Base-by-base conservation (phyloP, 176 grass and related monocot species). In the Avena sativa region DNA sequence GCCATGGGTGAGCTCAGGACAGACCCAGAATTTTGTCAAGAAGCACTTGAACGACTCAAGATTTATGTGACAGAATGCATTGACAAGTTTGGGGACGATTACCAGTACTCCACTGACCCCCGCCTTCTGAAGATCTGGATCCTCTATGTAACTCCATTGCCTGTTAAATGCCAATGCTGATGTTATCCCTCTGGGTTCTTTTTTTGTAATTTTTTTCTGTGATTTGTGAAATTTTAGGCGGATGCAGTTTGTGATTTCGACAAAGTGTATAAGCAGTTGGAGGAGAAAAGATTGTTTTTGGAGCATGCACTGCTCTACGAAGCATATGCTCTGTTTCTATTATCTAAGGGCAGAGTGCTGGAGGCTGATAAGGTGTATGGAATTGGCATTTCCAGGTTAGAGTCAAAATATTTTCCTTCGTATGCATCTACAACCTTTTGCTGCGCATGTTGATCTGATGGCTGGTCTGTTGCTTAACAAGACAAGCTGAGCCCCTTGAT, bases 111-210 rank as follows among this genome's bases (percentile, higher is more conserved):
- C 12, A 86, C 90, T 1, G 90, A 96, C 17, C 81, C 67, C 7
- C 93, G 94, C 48, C 87, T 99, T 26, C 97, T 99, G 19, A 96
- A 94, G 87, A 91, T 99, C 25, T 93, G 94, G 90, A 91, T 99
- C 68, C 87, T 96, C 17, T 93, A 93, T 91, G 97, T 99, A 92
- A 90, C 16, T 74, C n/a, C 25, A 51, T 77, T 88, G 21, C 20
- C 64, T 52, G 47, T 63, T 11, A 76, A 80, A 34, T 59, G 43
- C 16, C 64, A 89, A 64, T 85, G 34, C 44, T 30, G 72, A 58
- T 43, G 1, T 43, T 60, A 85, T 40, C 58, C 36, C 44, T 80
- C 17, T 58, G 80, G 1, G 8, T 40, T 48, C 28, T 83, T 77
- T 15, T 77, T 68, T 59, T 68, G 1, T 67, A 34, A 67, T 3